Evolutionary conservation across 169 alveolate genomes (phyloP), one percentile per base, ranked within the genome.

Genomic region (Eimeria praecox): DNA sequence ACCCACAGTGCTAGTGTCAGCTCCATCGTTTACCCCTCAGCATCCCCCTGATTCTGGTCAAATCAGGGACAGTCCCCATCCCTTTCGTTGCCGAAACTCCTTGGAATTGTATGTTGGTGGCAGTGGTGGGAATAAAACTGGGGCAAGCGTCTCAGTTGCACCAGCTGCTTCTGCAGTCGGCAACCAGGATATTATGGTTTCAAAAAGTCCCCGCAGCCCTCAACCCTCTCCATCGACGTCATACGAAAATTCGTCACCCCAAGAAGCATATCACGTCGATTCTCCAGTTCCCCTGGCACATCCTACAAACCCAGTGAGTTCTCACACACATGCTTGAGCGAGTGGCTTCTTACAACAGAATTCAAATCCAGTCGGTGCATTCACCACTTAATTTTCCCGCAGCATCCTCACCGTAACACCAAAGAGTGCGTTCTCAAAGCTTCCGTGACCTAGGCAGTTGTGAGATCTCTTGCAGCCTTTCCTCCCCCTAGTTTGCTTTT

Each of bases 261-360:
- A 42, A 64, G 94, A 22, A 12, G 30, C 38, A 6, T 35, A 27
- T 85, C 52, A 5, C 46, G 16, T 66, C 40, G 42, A 9, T 9
- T 42, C 46, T 16, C 44, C 9, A 5, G 10, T 42, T 18, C 64
- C 64, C 49, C 66, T 78, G 64, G 88, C 59, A 30, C 12, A 40
- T 78, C 64, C 42, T 78, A 14, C 64, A 42, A 42, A 78, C 44
- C 66, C 64, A 78, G 88, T 78, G 64, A 46, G 88, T 30, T 38
- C 83, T 38, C 22, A 33, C 54, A 38, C 83, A 73, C 1, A 38
- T 38, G 54, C 83, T 38, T 38, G 33, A 3, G 10, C 38, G 20
- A 16, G 33, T 14, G 33, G 54, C 33, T 73, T 30, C 18, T 20
- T 0, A 1, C 49, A 24, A 35, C 82, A 71, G 38, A 18, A 0